A percentile compares a stretch with the other conserved stretches of the same genome.
Evolutionary conservation across 805 yeast species (phyloP).

Genomic region (Ogataea saltuana): DNA sequence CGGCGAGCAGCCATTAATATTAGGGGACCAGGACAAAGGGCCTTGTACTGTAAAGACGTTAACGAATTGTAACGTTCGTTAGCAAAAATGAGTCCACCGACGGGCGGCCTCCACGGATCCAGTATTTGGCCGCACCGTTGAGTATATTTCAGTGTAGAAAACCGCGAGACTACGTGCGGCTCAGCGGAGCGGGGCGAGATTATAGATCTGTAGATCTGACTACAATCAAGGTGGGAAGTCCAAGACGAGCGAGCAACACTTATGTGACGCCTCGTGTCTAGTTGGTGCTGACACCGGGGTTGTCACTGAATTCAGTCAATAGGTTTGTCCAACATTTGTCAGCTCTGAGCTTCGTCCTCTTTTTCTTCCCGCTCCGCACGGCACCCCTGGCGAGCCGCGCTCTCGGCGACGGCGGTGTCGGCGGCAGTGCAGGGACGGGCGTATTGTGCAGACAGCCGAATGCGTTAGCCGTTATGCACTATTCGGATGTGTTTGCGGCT

Average conservation of each 20-base stretch:
- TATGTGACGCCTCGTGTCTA: too few relatives aligned
- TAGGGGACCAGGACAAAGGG: constrained; percentile 13
- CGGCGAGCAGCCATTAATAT: constrained; percentile 1
- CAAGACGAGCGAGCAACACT: too few relatives aligned
- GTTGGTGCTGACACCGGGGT: too few relatives aligned
- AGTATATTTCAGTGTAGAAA: neutral
- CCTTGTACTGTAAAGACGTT: constrained; percentile 21
- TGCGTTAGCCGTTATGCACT: constrained; percentile 8
- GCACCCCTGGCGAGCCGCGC: neutral
- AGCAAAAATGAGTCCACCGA: neutral
- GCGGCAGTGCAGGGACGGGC: constrained; percentile 7
- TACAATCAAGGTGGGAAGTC: too few relatives aligned
- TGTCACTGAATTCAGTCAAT: too few relatives aligned
- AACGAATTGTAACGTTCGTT: constrained; percentile 12
- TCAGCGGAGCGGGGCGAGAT: constrained; percentile 8
- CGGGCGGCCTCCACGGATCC: too few relatives aligned
- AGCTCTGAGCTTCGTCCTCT: too few relatives aligned
- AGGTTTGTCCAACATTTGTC: too few relatives aligned
- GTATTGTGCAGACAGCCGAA: neutral
- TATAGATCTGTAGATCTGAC: too few relatives aligned
- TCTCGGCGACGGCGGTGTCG: constrained; percentile 4
- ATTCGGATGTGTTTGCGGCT: constrained; percentile 7
- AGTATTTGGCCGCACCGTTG: too few relatives aligned
- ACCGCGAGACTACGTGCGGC: constrained; percentile 2
- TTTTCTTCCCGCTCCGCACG: neutral